Percentiles rank a stretch among this genome's conserved stretches.
Conservation (phyloP, 2,329 filamentous ascomycete species). For the Waltergamsia citrina region DNA sequence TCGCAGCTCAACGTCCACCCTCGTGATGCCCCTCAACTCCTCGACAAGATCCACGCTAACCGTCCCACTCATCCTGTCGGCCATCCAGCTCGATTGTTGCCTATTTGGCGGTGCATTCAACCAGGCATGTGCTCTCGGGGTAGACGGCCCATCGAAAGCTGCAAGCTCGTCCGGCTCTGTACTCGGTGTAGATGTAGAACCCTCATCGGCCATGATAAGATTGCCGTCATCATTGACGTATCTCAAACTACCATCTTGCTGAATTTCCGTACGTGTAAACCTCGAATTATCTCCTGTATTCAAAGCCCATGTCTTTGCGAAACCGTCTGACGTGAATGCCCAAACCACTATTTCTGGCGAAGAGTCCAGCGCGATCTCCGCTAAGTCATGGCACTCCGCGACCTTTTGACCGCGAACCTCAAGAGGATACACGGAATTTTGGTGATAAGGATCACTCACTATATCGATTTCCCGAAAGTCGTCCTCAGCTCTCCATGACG, state of each 20-base stretch:
- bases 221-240: too few species aligned
- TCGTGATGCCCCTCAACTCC: conserved; percentile 22
- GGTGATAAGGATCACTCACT: conserved; percentile 8
- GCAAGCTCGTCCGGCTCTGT: too few species aligned
- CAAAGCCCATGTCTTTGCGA: conserved; percentile 20
- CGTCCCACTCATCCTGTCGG: conserved; percentile 13
- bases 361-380: conserved; percentile 20
- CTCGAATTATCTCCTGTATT: conserved; percentile 7
- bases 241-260: conserved; percentile 2
- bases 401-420: conserved; percentile 20
- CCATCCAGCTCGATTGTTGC: too few species aligned
- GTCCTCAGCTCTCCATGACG: conserved; percentile 11
- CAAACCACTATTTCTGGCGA: conserved; percentile 23
- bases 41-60: conserved; percentile 21
- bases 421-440: conserved; percentile 13
- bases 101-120: too few species aligned
- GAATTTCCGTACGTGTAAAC: neutral
- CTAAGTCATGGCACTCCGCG: conserved; percentile 18
- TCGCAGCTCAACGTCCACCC: conserved; percentile 26
- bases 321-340: conserved; percentile 23
- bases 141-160: too few species aligned
- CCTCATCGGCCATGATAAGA: too few species aligned
- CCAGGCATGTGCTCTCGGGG: too few species aligned
- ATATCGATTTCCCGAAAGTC: conserved; percentile 11
- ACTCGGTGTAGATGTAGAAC: too few species aligned